These are phyloP conservation scores for Massariosphaeria phaeospora DNA, from an alignment of 495 filamentous ascomycete species.

Conservation along the genomic window DNA sequence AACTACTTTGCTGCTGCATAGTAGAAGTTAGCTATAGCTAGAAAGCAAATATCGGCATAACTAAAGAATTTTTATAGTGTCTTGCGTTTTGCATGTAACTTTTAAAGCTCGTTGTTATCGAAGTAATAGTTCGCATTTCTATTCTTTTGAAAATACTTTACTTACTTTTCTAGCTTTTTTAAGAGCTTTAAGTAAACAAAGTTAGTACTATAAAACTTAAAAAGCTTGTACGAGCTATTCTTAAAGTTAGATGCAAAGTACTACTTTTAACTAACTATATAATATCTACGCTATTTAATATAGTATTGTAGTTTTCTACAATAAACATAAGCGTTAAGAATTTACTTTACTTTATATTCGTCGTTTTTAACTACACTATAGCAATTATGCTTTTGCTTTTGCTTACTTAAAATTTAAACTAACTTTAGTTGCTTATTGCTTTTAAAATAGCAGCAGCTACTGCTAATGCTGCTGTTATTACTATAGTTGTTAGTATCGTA, in stretches of 20 bases:
- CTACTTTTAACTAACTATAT: slow-evolving; percentile 1
- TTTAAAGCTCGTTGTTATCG: background rate
- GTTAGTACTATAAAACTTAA: background rate
- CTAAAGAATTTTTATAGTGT: too few species aligned
- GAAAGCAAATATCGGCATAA: too few species aligned
- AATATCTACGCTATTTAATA: slow-evolving; percentile 14
- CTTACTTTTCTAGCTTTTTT: background rate
- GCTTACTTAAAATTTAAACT: background rate
- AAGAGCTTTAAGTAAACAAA: too few species aligned
- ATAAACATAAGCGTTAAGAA: slow-evolving; percentile 4
- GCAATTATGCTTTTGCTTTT: slow-evolving; percentile 3
- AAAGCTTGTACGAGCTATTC: background rate
- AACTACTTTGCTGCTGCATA: too few species aligned
- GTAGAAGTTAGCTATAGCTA: too few species aligned
- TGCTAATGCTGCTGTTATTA: slow-evolving; percentile 1
- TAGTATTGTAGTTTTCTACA: slow-evolving; percentile 11
- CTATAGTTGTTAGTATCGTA: slow-evolving; percentile 11
- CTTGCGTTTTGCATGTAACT: too few species aligned
- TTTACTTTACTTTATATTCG: slow-evolving; percentile 7
- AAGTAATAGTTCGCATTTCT: background rate
- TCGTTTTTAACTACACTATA: background rate
- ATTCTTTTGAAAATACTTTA: background rate
- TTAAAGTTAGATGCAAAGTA: slow-evolving; percentile 17
- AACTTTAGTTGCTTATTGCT: background rate
- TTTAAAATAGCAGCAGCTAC: background rate